Percentiles rank a stretch among this genome's conserved stretches.
These are phyloP conservation scores for Solioccasus polychromus DNA, from an alignment of 768 basidiomycete genomes.

Conservation along the genomic window DNA sequence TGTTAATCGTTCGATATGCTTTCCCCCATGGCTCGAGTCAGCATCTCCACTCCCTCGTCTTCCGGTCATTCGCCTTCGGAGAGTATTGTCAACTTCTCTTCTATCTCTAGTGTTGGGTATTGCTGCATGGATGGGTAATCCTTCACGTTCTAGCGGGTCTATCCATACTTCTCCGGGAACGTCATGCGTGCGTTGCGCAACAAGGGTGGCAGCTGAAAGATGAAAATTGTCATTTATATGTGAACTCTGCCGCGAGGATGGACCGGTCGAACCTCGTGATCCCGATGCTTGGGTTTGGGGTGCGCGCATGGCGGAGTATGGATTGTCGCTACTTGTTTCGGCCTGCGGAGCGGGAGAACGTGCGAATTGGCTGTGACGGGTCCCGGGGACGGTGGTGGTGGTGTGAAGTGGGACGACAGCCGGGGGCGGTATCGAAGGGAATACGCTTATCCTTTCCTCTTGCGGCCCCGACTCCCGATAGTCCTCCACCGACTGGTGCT, in stretches of 20 bases:
- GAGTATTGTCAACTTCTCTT: background rate
- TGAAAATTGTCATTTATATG: slow-evolving; percentile 1
- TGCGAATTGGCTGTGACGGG: slow-evolving; percentile 5
- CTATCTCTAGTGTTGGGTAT: slow-evolving; percentile 10
- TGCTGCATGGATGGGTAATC: slow-evolving; percentile 46
- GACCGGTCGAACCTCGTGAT: slow-evolving; percentile 3
- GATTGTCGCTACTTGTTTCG: slow-evolving; percentile 14
- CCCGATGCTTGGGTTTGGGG: slow-evolving; percentile 6
- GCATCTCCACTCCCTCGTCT: slow-evolving; percentile 8
- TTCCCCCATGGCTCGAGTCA: slow-evolving; percentile 5
- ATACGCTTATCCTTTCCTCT: background rate
- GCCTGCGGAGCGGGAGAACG: background rate
- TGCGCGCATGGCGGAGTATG: slow-evolving; percentile 8
- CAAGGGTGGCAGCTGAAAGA: slow-evolving; percentile 16
- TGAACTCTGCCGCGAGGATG: slow-evolving; percentile 8
- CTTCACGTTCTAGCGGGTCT: slow-evolving; percentile 60
- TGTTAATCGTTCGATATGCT: slow-evolving; percentile 28
- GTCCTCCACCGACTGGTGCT: slow-evolving; percentile 36
- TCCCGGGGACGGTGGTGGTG: background rate
- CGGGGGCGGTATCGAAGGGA: slow-evolving; percentile 4
- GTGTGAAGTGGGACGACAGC: slow-evolving; percentile 13
- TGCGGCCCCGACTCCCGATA: background rate
- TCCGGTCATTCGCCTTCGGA: slow-evolving; percentile 21
- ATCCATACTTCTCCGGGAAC: slow-evolving; percentile 57
- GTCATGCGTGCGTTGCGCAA: slow-evolving; percentile 29